Conservation (phyloP, 1,284 basidiomycete genomes). For the Mycena sp. region DNA sequence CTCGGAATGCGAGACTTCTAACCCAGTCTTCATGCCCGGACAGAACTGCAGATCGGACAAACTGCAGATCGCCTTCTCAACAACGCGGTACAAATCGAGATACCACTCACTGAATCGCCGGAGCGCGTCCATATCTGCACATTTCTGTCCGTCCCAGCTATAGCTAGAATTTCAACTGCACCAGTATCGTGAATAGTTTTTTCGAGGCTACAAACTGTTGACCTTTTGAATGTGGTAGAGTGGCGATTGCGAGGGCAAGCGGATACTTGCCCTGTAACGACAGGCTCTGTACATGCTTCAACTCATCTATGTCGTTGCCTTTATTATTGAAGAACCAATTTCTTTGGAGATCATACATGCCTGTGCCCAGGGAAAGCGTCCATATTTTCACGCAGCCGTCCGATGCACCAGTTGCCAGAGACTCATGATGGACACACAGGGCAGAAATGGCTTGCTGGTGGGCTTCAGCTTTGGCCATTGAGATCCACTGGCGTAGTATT, state of each 20-base stretch:
- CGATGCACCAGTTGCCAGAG: slow-evolving; percentile 81
- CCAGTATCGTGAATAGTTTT: neutral
- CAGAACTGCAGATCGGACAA: slow-evolving; percentile 67
- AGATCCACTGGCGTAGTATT: slow-evolving; percentile 60
- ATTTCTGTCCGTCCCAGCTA: slow-evolving; percentile 79
- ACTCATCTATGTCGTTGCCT: slow-evolving; percentile 41
- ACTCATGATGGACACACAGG: slow-evolving; percentile 57
- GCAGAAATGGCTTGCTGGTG: slow-evolving; percentile 78
- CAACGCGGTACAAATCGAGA: slow-evolving; percentile 11
- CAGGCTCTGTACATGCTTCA: slow-evolving; percentile 68
- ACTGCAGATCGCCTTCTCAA: slow-evolving; percentile 48
- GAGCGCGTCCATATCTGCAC: slow-evolving; percentile 82
- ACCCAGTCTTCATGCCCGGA: slow-evolving; percentile 97
- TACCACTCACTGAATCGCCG: slow-evolving; percentile 56
- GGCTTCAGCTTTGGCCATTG: slow-evolving; percentile 56
- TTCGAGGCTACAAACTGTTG: neutral
- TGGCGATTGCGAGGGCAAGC: slow-evolving; percentile 70
- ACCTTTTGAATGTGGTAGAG: slow-evolving; percentile 78
- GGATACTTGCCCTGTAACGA: slow-evolving; percentile 78
- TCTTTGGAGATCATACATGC: slow-evolving; percentile 36
- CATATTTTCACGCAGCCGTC: slow-evolving; percentile 83
- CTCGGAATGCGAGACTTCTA: slow-evolving; percentile 77
- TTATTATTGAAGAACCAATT: neutral
- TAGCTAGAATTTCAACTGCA: slow-evolving; percentile 76
- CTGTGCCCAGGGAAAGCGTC: slow-evolving; percentile 50